These are phyloP conservation scores for Sarocladiaceae sp. DNA, from an alignment of 2,329 filamentous ascomycete genomes.

Conservation along the genomic window DNA sequence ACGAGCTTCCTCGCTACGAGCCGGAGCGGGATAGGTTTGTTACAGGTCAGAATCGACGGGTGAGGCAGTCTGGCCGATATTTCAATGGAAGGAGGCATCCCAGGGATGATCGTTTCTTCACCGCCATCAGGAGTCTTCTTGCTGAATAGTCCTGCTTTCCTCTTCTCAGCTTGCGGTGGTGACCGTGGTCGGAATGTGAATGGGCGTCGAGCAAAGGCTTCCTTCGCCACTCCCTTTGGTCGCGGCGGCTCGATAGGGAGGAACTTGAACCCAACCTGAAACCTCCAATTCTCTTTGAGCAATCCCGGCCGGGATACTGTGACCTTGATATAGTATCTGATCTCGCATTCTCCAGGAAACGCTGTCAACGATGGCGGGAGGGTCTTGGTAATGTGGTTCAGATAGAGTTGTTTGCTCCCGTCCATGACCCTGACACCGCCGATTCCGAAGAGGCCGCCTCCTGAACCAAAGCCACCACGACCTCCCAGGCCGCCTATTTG, in stretches of 20 bases:
- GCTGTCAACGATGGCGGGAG: constrained; percentile 85
- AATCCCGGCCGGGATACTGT: constrained; percentile 84
- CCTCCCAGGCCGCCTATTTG: constrained; percentile 48
- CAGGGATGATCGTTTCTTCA: constrained; percentile 14
- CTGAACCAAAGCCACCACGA: constrained; percentile 42
- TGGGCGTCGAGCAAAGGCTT: constrained; percentile 75
- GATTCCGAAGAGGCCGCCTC: constrained; percentile 39
- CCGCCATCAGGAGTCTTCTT: constrained; percentile 20
- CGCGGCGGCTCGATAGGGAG: constrained; percentile 88
- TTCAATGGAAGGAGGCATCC: constrained; percentile 63
- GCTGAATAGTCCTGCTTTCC: constrained; percentile 56
- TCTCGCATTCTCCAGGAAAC: constrained; percentile 80
- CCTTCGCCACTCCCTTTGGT: constrained; percentile 58
- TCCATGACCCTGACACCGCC: constrained; percentile 55
- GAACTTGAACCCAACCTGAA: constrained; percentile 68
- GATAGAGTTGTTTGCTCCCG: constrained; percentile 54
- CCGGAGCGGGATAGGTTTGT: constrained; percentile 74
- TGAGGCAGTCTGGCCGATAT: constrained; percentile 73
- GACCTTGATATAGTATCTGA: constrained; percentile 92
- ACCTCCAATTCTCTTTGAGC: constrained; percentile 83
- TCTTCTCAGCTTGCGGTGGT: constrained; percentile 30
- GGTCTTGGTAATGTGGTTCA: constrained; percentile 73
- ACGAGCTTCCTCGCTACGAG: constrained; percentile 73
- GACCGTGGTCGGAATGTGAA: constrained; percentile 47
- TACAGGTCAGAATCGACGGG: constrained; percentile 83